Conservation (phyloP, 331 rosid species). For the Acacia pycnantha region DNA sequence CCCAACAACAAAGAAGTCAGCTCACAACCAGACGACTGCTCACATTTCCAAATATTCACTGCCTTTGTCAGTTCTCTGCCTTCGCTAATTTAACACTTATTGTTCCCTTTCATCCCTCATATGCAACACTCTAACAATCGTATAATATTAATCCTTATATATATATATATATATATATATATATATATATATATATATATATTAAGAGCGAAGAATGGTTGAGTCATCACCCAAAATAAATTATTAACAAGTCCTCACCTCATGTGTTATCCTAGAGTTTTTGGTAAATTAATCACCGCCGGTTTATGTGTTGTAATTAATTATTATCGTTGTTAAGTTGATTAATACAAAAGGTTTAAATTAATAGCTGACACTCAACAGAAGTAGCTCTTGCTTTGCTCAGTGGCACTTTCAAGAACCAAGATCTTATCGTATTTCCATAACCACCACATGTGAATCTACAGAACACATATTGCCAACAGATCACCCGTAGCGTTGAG, state of each 20-base stretch:
- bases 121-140: too few relatives aligned
- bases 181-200: too few relatives aligned
- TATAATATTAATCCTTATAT: too few relatives aligned
- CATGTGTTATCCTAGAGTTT: too few relatives aligned
- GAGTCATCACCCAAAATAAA: too few relatives aligned
- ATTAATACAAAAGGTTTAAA: neutral
- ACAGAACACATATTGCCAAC: slow-evolving; percentile 1
- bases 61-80: slow-evolving; percentile 81
- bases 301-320: too few relatives aligned
- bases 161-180: too few relatives aligned
- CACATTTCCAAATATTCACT: slow-evolving; percentile 93
- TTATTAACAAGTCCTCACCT: too few relatives aligned
- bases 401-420: slow-evolving; percentile 19
- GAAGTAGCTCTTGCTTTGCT: neutral
- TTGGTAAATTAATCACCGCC: too few relatives aligned
- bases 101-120: neutral
- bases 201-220: too few relatives aligned
- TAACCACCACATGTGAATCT: slow-evolving; percentile 34
- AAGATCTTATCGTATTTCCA: slow-evolving; percentile 20
- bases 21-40: slow-evolving; percentile 78
- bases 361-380: neutral
- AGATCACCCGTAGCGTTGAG: slow-evolving; percentile 28
- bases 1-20: slow-evolving; percentile 63
- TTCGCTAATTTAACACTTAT: slow-evolving; percentile 16
- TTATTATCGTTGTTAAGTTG: too few relatives aligned